Conservation (phyloP, 306 rosid species). For the Gleditsia sinensis region DNA sequence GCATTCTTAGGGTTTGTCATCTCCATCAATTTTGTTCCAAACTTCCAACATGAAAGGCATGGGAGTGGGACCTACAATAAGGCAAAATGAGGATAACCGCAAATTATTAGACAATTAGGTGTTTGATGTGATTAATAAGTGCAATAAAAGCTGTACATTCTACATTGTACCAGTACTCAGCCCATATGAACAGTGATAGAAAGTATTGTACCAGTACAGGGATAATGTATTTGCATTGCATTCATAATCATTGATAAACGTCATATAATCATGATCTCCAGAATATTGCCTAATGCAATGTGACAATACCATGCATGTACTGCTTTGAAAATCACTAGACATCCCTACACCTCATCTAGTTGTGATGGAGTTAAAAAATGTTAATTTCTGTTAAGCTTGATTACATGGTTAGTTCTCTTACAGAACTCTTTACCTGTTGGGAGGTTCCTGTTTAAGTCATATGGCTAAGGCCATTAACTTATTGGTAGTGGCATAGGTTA, state of each 20-base stretch:
- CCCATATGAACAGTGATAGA: too few relatives aligned
- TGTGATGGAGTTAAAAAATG: neutral
- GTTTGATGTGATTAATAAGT: too few relatives aligned
- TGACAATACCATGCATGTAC: neutral
- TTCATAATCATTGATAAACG: neutral
- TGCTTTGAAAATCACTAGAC: slow-evolving; percentile 18
- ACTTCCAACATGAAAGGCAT: too few relatives aligned
- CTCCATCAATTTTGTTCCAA: too few relatives aligned
- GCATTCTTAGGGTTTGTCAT: too few relatives aligned
- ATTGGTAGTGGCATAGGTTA: neutral
- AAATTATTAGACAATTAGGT: too few relatives aligned
- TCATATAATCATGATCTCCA: slow-evolving; percentile 1
- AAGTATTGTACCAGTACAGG: too few relatives aligned
- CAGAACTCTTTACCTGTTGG: neutral
- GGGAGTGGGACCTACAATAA: too few relatives aligned
- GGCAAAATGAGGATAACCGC: too few relatives aligned
- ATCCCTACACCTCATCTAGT: neutral
- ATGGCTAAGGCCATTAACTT: neutral
- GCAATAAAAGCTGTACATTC: too few relatives aligned
- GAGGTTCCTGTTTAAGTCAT: neutral
- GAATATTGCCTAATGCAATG: neutral
- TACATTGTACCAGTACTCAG: too few relatives aligned
- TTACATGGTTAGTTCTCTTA: neutral
- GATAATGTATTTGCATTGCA: neutral
- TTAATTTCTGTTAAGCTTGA: slow-evolving; percentile 3